Base-by-base conservation (phyloP, 371 early-diverging fungal species). In the Mucor irregularis region DNA sequence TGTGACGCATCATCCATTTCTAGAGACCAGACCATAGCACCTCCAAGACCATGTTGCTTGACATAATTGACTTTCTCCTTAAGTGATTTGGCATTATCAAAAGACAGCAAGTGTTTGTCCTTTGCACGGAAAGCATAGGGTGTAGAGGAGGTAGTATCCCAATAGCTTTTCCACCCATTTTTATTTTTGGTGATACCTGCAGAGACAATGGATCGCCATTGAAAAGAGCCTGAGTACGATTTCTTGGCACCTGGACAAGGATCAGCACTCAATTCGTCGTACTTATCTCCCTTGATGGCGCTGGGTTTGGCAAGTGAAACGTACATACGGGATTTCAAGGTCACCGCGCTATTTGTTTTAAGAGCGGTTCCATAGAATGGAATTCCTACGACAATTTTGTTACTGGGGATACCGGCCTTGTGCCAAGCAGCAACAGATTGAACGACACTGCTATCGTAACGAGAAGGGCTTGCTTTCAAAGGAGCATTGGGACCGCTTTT, bases 401-500 rank as follows among this genome's bases (percentile, higher is more conserved):
- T 61, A 5, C 71, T 63, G 16, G 85, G 83, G 64, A 87, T 76
- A 26, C 85, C 85, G 2, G 87, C 83, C 4, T 62, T 46, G 22
- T 71, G 61, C 87, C 84, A 85, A 14, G 59, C 66, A 2, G 79
- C 62, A 31, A 89, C 68, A 4, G 82, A 66, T 26, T 78, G 77
- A 4, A 66, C 64, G 21, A 74, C 76, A 16, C 84, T 80, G 16
- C 64, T 59, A 24, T 62, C 65, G 43, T 66, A 67, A 19, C 61
- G 62, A 17, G 22, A 53, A 8, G 74, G 68, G 7, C 76, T 64
- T 21, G 74, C 57, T 29, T 55, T 64, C 44, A 89, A 68, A 16
- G 89, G 87, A 16, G 87, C 82, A 66, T 85, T 87, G 51, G 83
- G 83, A 1, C 83, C 76, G 3, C 87, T 82, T 0, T 73, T 72